These are phyloP conservation scores for Perilla frutescens DNA, from an alignment of 257 asterid genomes.

Conservation along the genomic window DNA sequence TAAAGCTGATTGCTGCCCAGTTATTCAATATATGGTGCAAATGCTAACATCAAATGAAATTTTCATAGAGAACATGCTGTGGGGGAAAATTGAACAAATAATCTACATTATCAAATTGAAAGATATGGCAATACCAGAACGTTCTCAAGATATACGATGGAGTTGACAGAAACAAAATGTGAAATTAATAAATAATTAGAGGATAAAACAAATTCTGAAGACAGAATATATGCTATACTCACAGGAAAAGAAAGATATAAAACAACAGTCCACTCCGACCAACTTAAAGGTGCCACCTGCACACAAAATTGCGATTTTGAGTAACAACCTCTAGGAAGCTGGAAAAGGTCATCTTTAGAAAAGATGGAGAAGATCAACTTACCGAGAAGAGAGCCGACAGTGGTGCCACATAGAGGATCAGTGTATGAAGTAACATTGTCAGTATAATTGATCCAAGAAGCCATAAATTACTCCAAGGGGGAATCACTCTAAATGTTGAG, in stretches of 20 bases:
- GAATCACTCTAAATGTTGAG: slow-evolving; percentile 66
- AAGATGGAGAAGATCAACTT: slow-evolving; percentile 47
- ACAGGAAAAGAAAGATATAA: slow-evolving; percentile 96
- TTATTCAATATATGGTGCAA: not conserved
- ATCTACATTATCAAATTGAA: not conserved
- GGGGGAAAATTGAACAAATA: too few species aligned
- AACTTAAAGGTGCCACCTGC: slow-evolving; percentile 90
- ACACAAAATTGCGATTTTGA: slow-evolving; percentile 22
- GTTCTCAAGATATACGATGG: slow-evolving; percentile 7
- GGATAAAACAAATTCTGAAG: slow-evolving; percentile 13
- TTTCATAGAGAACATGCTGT: too few species aligned
- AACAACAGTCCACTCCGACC: slow-evolving; percentile 91
- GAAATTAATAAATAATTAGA: not conserved
- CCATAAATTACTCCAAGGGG: slow-evolving; percentile 99
- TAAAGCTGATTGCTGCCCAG: not conserved
- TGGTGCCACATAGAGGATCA: slow-evolving; percentile 88
- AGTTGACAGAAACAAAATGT: not conserved
- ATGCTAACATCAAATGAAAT: slow-evolving; percentile 1
- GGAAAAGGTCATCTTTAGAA: slow-evolving; percentile 4
- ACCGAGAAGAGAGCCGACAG: slow-evolving; percentile 89
- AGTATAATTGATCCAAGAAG: slow-evolving; percentile 90
- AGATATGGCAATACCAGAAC: not conserved
- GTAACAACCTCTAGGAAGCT: slow-evolving; percentile 3
- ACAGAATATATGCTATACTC: slow-evolving; percentile 41
- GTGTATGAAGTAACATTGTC: slow-evolving; percentile 87